These are phyloP conservation scores for Diaporthe longicolla DNA, from an alignment of 2,329 filamentous ascomycete species.

Conservation along the genomic window DNA sequence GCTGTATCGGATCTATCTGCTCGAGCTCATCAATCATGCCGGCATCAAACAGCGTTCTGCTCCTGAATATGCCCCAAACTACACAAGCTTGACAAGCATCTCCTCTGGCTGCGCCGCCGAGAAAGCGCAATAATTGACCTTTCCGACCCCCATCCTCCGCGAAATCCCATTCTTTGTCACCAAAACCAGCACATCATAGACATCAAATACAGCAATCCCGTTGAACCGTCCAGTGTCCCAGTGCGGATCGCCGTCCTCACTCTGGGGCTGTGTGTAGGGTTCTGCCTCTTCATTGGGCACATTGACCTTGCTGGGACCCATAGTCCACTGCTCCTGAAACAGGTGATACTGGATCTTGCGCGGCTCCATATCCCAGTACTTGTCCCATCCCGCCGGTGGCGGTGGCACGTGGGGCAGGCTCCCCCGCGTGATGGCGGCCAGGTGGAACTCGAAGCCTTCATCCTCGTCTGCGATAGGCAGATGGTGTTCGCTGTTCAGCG, in stretches of 20 bases:
- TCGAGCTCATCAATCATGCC: too few species aligned
- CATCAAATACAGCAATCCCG: background rate
- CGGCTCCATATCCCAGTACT: background rate
- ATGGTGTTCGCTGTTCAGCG: background rate
- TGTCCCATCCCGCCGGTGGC: background rate
- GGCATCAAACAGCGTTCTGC: too few species aligned
- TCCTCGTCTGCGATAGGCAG: background rate
- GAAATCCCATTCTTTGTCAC: background rate
- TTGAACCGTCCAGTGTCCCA: background rate
- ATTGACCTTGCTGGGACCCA: background rate
- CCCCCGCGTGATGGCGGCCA: background rate
- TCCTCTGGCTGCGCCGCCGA: background rate
- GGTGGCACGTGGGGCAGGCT: background rate
- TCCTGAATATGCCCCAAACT: too few species aligned
- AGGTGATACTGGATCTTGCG: background rate
- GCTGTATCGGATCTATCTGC: too few species aligned
- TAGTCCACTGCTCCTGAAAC: background rate
- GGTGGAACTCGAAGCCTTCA: background rate
- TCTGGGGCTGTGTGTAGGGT: background rate
- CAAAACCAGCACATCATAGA: slow-evolving; percentile 17
- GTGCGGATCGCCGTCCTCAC: slow-evolving; percentile 1
- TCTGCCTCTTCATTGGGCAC: background rate
- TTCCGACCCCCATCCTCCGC: background rate
- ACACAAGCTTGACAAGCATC: slow-evolving; percentile 7
- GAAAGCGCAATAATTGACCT: background rate